Evolutionary conservation across 345 rosid species (phyloP).

Genomic region (Murraya koenigii): DNA sequence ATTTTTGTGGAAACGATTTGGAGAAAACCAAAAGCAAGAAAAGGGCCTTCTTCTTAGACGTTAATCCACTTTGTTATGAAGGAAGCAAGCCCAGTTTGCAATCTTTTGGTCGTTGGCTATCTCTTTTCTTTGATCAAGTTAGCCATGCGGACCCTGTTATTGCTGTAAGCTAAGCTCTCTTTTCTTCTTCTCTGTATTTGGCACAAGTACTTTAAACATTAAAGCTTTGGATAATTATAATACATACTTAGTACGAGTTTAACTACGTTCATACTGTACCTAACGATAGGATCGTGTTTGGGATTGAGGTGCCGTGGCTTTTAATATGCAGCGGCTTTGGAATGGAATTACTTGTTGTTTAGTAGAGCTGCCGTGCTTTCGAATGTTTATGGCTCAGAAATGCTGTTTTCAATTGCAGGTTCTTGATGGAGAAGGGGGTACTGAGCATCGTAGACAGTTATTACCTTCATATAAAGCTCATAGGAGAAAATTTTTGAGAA

Average conservation of each 20-base stretch:
- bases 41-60: constrained; percentile 91
- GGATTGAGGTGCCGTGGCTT: neutral
- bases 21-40: constrained; percentile 35
- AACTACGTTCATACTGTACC: neutral
- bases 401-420: constrained; percentile 48
- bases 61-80: constrained; percentile 78
- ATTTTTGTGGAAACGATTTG: constrained; percentile 9
- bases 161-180: constrained; percentile 52
- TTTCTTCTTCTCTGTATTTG: neutral
- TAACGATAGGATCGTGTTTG: neutral
- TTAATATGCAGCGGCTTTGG: neutral
- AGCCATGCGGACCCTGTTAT: constrained; percentile 77
- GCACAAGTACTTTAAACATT: neutral
- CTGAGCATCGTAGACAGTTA: constrained; percentile 58
- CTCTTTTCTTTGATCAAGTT: constrained; percentile 84
- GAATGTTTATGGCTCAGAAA: neutral
- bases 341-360: neutral
- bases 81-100: constrained; percentile 76
- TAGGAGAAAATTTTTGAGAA: constrained; percentile 43
- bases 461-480: constrained; percentile 88
- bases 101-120: constrained; percentile 72
- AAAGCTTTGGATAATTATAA: neutral
- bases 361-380: neutral
- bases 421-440: constrained; percentile 78
- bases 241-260: neutral